Base-by-base conservation (phyloP, 495 filamentous ascomycete species). In the Penicillium manginii region DNA sequence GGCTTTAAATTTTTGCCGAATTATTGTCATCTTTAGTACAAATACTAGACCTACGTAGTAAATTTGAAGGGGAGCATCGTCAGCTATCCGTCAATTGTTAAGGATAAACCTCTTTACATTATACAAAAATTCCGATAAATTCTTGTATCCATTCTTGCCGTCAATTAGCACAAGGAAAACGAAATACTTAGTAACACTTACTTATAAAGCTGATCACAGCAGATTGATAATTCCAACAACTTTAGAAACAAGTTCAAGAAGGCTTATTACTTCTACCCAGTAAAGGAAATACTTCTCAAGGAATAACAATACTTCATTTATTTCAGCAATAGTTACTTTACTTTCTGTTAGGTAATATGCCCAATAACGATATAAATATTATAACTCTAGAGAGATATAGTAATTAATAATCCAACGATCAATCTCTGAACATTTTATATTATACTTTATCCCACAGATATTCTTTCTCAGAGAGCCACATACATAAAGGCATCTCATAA, bases 201-300 rank as follows among this genome's bases (percentile, higher is more conserved):
- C 58, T 11, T 15, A 7, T 43, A 46, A 35, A 9, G 19, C 33
- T 3, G 15, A 31, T 21, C 50, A 42, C 2, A 65, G 51, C 4
- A 1, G 5, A 40, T 49, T 4, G 32, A 65, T 15, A 0, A 46
- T 56, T 0, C 47, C 39, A 15, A 57, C 2, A 6, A 68, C 55
- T 51, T 74, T 71, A 2, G 65, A 72, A n/a, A 64, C 55, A 37
- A 60, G 32, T 3, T 71, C 71, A 19, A 80, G n/a, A 22, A 81
- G 61, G 54, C 68, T 65, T 52, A 81, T 59, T 39, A 68, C 75
- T 68, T 82, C 75, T 17, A 81, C 23, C 78, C 71, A 81, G 59
- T 74, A 69, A 15, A 84, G 67, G 39, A 84, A 72, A 62, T 83
- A 70, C 54, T 66, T 2, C 19, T 62, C 39, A 22, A 81, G 62